These are phyloP conservation scores for Epichloe aotearoae DNA, from an alignment of 2,329 filamentous ascomycete genomes.

Conservation along the genomic window DNA sequence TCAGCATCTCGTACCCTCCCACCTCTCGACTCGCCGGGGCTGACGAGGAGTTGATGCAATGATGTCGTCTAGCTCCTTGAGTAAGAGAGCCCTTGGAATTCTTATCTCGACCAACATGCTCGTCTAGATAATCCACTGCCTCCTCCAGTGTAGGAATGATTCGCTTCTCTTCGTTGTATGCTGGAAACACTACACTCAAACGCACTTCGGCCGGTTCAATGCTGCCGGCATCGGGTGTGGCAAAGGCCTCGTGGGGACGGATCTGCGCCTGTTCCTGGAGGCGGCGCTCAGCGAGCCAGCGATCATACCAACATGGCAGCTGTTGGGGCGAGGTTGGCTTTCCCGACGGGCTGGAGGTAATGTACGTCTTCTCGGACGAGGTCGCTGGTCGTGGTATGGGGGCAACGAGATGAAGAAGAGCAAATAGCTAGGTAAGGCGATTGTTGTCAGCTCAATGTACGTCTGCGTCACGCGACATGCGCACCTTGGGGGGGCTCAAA, in stretches of 20 bases:
- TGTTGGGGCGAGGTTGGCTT: slow-evolving; percentile 24
- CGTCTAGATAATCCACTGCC: slow-evolving; percentile 74
- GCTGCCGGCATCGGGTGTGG: slow-evolving; percentile 34
- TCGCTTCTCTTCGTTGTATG: slow-evolving; percentile 85
- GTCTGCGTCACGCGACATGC: no score
- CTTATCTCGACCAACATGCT: slow-evolving; percentile 48
- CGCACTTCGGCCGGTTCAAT: slow-evolving; percentile 70
- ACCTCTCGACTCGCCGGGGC: slow-evolving; percentile 6
- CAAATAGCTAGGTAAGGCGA: slow-evolving; percentile 33
- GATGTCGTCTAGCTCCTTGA: slow-evolving; percentile 21
- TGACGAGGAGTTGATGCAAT: slow-evolving; percentile 10
- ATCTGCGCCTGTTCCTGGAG: slow-evolving; percentile 27
- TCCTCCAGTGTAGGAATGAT: slow-evolving; percentile 79
- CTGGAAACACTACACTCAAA: slow-evolving; percentile 84
- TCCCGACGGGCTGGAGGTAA: slow-evolving; percentile 53
- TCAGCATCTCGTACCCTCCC: slow-evolving; percentile 77
- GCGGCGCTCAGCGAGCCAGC: slow-evolving; percentile 50
- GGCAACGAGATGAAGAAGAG: slow-evolving; percentile 60
- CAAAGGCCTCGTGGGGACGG: slow-evolving; percentile 23
- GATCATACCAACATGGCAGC: slow-evolving; percentile 81
- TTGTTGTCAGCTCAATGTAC: slow-evolving; percentile 5
- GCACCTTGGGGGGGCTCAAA: no score
- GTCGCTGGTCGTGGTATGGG: slow-evolving; percentile 64
- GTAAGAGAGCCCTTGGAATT: slow-evolving; percentile 13
- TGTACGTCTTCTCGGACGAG: slow-evolving; percentile 73